Conservation (phyloP, 441 rosid genomes). For the Croton setiger region DNA sequence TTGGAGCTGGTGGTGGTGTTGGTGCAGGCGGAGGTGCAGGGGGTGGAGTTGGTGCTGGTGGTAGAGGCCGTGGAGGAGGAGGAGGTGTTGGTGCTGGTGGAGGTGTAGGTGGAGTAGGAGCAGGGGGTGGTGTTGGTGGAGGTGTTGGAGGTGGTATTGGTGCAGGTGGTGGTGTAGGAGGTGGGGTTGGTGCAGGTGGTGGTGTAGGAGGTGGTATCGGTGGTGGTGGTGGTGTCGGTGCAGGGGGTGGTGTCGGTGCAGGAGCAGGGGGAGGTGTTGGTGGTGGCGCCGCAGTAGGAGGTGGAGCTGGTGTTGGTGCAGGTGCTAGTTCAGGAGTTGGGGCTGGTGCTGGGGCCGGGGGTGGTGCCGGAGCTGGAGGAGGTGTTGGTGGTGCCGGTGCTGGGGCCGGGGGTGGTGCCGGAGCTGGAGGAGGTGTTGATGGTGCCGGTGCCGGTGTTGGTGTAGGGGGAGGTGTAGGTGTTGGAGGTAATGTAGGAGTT, state of each 20-base stretch:
- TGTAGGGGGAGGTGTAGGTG: no score
- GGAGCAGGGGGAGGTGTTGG: not conserved
- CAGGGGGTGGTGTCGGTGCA: not conserved
- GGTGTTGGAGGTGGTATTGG: not conserved
- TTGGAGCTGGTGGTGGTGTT: no score
- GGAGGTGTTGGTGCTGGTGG: not conserved
- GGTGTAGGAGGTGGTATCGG: not conserved
- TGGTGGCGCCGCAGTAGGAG: not conserved
- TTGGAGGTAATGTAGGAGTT: no score
- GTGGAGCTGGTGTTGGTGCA: not conserved
- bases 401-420: no score
- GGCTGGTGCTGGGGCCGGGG: no score
- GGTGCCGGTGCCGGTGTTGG: no score
- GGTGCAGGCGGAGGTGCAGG: not conserved
- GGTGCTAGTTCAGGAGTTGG: no score
- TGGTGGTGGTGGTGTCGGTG: not conserved
- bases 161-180: not conserved
- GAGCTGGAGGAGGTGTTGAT: no score
- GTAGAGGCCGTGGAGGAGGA: not conserved
- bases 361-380: no score
- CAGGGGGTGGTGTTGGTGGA: not conserved
- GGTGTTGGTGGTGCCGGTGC: no score
- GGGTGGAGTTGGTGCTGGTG: not conserved
- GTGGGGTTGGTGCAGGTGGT: not conserved
- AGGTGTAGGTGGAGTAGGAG: not conserved